A percentile compares a stretch with the other conserved stretches of the same genome.
Conservation (phyloP, 2,329 filamentous ascomycete genomes). For the Botrytis pseudocinerea region DNA sequence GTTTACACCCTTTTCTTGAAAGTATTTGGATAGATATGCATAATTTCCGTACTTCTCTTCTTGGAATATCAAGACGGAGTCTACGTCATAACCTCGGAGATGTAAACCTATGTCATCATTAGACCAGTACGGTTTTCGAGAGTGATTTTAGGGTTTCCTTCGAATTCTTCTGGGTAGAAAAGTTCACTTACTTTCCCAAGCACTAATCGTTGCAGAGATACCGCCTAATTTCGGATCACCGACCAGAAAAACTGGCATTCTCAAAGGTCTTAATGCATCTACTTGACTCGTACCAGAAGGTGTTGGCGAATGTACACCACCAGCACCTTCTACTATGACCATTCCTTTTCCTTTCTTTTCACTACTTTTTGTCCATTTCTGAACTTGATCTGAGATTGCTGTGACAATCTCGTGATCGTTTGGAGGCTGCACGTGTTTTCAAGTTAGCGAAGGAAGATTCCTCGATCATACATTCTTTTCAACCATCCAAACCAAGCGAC, state of each 20-base stretch:
- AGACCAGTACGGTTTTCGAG: neutral
- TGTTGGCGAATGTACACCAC: constrained; percentile 76
- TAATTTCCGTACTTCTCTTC: constrained; percentile 68
- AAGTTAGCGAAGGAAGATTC: constrained; percentile 44
- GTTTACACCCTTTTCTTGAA: constrained; percentile 57
- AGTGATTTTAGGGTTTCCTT: rapidly evolving
- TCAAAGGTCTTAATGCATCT: constrained; percentile 72
- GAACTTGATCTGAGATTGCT: constrained; percentile 14
- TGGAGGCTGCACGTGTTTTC: constrained; percentile 23
- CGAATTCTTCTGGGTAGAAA: rapidly evolving
- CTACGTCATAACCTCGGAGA: constrained; percentile 76
- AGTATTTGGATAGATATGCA: constrained; percentile 67
- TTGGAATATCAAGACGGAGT: constrained; percentile 67
- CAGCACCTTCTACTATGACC: constrained; percentile 77
- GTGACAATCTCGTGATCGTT: constrained; percentile 23
- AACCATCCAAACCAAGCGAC: neutral
- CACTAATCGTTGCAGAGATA: constrained; percentile 77
- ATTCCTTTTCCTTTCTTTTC: constrained; percentile 47
- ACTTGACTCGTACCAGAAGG: constrained; percentile 76
- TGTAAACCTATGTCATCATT: constrained; percentile 53
- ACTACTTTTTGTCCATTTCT: constrained; percentile 11
- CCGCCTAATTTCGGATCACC: constrained; percentile 76
- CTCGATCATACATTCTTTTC: neutral
- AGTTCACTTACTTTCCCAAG: constrained; percentile 57
- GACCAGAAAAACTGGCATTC: constrained; percentile 72